phyloP scores from a whole-genome alignment of 208 protist species.

The Acanthamoeba polyphaga region DNA sequence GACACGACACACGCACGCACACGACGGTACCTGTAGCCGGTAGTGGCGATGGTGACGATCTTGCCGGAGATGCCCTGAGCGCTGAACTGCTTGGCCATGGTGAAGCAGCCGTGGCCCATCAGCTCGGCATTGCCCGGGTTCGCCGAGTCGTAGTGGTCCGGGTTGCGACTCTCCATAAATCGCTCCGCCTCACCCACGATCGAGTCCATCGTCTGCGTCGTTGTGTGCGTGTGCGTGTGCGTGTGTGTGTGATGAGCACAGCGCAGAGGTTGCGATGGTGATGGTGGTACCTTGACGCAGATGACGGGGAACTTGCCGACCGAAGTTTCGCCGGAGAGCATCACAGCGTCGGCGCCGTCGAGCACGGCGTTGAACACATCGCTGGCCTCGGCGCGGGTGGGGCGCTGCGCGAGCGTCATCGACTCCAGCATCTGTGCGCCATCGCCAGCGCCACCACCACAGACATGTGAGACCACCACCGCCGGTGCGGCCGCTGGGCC shows the following conservation, averaged over 20 bases:
- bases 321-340: constrained; percentile 98
- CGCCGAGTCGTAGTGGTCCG: constrained; percentile 59
- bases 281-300: constrained; percentile 89
- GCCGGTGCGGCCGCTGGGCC: background rate
- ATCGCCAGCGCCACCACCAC: too few relatives aligned
- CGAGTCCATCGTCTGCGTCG: background rate
- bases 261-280: too few relatives aligned
- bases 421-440: constrained; percentile 97
- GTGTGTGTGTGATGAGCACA: background rate
- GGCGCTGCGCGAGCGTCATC: constrained; percentile 96
- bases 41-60: constrained; percentile 60
- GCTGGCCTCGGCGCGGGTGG: constrained; percentile 98
- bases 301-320: constrained; percentile 97
- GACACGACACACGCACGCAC: background rate
- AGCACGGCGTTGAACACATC: constrained; percentile 98
- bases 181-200: constrained; percentile 62
- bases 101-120: constrained; percentile 69
- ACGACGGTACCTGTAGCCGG: background rate
- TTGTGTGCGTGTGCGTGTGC: too few relatives aligned
- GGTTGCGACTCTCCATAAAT: constrained; percentile 27
- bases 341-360: constrained; percentile 99
- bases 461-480: background rate
- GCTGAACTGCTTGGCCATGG: constrained; percentile 55
- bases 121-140: constrained; percentile 20
- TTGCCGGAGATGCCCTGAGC: constrained; percentile 40